Evolutionary conservation across 176 grass and related monocot genomes (phyloP), one percentile per base, ranked within the genome.

Genomic region (Avena atlantica): DNA sequence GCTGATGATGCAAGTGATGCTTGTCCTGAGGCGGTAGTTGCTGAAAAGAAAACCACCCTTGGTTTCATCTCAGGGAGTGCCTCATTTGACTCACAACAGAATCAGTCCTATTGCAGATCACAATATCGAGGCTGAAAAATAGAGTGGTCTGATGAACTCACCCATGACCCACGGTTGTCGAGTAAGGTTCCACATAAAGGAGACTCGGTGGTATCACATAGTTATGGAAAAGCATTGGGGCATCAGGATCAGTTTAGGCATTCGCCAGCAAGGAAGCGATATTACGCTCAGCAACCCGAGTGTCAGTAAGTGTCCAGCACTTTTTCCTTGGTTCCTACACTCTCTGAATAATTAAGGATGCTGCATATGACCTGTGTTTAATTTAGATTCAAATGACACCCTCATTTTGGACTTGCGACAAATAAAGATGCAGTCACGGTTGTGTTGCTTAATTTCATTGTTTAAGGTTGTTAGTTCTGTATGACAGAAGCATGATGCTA

Each of bases 291-390:
- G 71, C 55, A 36, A 53, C 70, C 74, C 2, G 81, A 83, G 84
- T 74, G 44, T 51, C 85, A 87, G 89, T 91, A 85, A 91, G 89
- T 94, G 37, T 74, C 6, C 40, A 57, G 21, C 25, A 69, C 15
- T 34, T 82, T 76, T 88, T 70, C 12, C 24, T 8, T 73, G 8
- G 31, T 13, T 53, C 29, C 2, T 31, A 31, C 29, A 10, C 44
- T 45, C 37, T 47, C 21, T 80, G 58, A 64, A 48, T 80, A 47
- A 45, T 25, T 76, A 67, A 80, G 65, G 14, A 78, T 47, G 45
- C 8, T 63, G 40, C 27, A 44, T 63, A 9, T 37, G 16, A 40
- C 37, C 37, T 40, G 0, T 40, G 4, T 40, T 40, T 5, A 40
- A 40, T 40, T 40, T 40, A 40, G 37, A 40, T 6, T 40, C 37